Base-by-base conservation (phyloP, 805 yeast species). In the Candida parachauliodes region DNA sequence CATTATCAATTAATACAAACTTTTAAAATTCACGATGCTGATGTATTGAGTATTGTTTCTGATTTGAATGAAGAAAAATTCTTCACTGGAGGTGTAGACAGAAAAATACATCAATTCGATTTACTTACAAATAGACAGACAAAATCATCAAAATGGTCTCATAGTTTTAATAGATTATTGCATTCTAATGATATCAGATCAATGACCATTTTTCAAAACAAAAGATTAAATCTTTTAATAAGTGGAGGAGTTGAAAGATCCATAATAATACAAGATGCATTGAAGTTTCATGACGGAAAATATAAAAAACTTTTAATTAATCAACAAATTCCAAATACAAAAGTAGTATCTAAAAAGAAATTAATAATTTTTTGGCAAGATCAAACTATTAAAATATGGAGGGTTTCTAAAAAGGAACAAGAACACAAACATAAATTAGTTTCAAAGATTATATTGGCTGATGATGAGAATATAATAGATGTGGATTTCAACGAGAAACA, bases 61-160 rank as follows among this genome's bases (percentile, higher is more conserved):
- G 88, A 85, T 53, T 60, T 69, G 2, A 51, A 64, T 2, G 85
- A 84, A 48, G 76, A 78, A 22, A 70, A 74, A 28, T 68, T 93
- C 1, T 91, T 87, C 59, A 76, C 91, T 28, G 94, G 93, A 4
- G 97, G 98, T 50, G 88, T 93, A 33, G 99, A 93, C 58, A 75
- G 97, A 51, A 88, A 88, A 54, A 87, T 93, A 34, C 84, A 78
- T 54, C 83, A 81, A 51, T 86, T 83, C 59, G 68, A 72, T 42
- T 60, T 72, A 36, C 68, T 82, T 3, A 51, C 50, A 16, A 47
- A 45, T 36, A 55, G 52, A 32, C 43, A 46, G 12, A 41, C 50
- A 14, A 32, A 32, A 24, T 42, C 43, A 5, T 44, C 62, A 28
- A 79, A 79, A 53, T 91, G 98, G 98, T 76, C 83, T 12, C 81